Conservation (phyloP, 441 rosid genomes). For the Hura crepitans region DNA sequence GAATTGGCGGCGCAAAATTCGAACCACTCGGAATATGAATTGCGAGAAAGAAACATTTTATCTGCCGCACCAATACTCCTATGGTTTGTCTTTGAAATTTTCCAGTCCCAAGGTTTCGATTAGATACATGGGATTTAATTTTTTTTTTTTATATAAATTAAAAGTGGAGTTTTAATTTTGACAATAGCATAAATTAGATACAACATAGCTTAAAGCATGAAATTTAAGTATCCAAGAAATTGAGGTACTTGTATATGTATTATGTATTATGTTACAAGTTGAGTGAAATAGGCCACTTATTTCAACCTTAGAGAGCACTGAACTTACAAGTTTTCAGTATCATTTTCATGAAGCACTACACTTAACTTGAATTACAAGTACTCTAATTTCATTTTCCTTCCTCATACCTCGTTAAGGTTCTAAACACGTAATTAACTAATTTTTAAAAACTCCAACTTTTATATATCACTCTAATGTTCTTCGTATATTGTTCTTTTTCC, state of each 20-base stretch:
- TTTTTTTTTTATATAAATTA: too few relatives aligned
- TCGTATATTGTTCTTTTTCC: too few relatives aligned
- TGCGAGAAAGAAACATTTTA: slow-evolving; percentile 20
- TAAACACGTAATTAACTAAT: too few relatives aligned
- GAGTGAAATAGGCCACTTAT: neutral
- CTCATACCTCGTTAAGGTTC: neutral
- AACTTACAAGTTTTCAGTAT: slow-evolving; percentile 11
- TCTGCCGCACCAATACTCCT: too few relatives aligned
- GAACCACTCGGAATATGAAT: slow-evolving; percentile 12
- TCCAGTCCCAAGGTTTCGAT: too few relatives aligned
- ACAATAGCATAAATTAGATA: slow-evolving; percentile 1
- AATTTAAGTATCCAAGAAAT: neutral
- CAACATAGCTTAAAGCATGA: slow-evolving; percentile 1
- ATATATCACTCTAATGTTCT: too few relatives aligned
- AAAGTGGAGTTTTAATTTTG: neutral
- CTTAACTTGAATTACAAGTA: slow-evolving; percentile 13
- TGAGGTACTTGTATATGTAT: too few relatives aligned
- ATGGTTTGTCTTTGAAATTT: too few relatives aligned
- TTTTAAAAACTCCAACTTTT: too few relatives aligned
- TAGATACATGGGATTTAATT: too few relatives aligned
- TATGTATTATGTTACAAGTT: too few relatives aligned
- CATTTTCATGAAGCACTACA: slow-evolving; percentile 15
- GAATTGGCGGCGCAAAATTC: slow-evolving; percentile 40
- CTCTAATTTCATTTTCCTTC: neutral
- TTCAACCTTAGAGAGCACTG: slow-evolving; percentile 16